Evolutionary conservation across 352 stramenopile genomes (phyloP), one percentile per base, ranked within the genome.

Genomic region (Phytophthora fragariae): DNA sequence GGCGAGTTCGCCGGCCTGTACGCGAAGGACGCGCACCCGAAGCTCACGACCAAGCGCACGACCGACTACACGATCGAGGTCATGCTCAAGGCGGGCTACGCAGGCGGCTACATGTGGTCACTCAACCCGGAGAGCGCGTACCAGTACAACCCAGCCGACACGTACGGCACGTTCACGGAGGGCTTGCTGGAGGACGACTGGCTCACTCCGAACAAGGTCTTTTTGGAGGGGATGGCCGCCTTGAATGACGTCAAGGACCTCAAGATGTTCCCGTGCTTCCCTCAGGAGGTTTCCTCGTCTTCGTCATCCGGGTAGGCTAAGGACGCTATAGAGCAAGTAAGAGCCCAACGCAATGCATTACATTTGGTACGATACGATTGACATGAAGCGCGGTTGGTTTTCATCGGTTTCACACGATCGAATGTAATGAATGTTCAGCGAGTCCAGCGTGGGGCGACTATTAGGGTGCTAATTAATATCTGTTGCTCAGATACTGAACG

Each of bases 51-150:
- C 0, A 85, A 84, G 61, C 84, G 86, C 31, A 82, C 80, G 19
- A 92, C 83, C 1, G 87, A 94, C 65, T 85, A 76, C 19, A 88
- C 84, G 5, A 84, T 93, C 35, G 63, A 90, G 17, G 68, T 86
- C 7, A 88, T 91, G 75, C n/a, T 90, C 5, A 72, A 89, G 33
- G 63, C 75, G 0, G 73, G 73, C 0, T 88, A 88, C 46, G 83
- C 82, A 0, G 82, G 85, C 6, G 85, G 82, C 8, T 93, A 90
- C 73, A 92, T 93, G 85, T 93, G 85, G 83, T 92, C 85, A 9
- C 69, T 92, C 6, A 92, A 92, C 35, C 83, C 86, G 0, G 85
- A 92, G 69, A 89, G 79, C 58, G 86, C 80, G 57, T 92, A 91
- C 76, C 76, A 89, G 68, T 91, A 80, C 78, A 92, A 93, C 60